Conservation (phyloP, 768 basidiomycete genomes). For the Termitomyces sp. region DNA sequence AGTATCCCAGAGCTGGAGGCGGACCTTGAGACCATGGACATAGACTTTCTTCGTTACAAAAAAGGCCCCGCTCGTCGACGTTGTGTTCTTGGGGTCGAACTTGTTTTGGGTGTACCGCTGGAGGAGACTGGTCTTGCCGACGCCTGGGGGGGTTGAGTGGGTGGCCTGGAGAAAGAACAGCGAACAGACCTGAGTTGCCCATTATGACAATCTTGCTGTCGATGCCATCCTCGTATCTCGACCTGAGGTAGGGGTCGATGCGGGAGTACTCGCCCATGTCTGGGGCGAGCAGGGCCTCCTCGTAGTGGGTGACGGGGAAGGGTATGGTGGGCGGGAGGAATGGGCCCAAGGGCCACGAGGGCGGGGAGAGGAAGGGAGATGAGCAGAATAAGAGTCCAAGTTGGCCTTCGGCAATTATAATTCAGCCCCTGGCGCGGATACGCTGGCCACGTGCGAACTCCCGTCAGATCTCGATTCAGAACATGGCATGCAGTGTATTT, state of each 20-base stretch:
- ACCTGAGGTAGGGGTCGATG: conserved; percentile 65
- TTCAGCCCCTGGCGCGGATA: conserved; percentile 27
- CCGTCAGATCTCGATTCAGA: conserved; percentile 14
- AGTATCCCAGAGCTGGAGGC: conserved; percentile 90
- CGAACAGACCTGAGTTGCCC: conserved; percentile 62
- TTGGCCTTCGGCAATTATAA: conserved; percentile 21
- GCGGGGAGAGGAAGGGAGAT: conserved; percentile 35
- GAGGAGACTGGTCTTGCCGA: conserved; percentile 90
- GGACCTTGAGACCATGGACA: conserved; percentile 82
- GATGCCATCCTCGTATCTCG: conserved; percentile 78
- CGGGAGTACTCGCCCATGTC: conserved; percentile 57
- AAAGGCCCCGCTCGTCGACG: conserved; percentile 89
- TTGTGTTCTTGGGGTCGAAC: conserved; percentile 86
- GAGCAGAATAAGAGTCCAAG: conserved; percentile 28
- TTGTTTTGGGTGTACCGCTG: conserved; percentile 89
- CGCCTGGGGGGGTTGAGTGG: conserved; percentile 46
- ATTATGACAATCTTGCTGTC: conserved; percentile 96
- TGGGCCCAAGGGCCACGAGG: conserved; percentile 46
- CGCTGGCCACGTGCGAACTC: conserved; percentile 33
- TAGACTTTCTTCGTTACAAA: conserved; percentile 92
- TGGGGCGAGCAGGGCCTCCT: conserved; percentile 22
- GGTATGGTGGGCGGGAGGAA: conserved; percentile 17
- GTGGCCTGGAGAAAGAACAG: conserved; percentile 14
- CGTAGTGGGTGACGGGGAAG: conserved; percentile 20
- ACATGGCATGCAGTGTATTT: conserved; percentile 15